These are phyloP conservation scores for Suillus lakei DNA, from an alignment of 768 basidiomycete species.

Conservation along the genomic window DNA sequence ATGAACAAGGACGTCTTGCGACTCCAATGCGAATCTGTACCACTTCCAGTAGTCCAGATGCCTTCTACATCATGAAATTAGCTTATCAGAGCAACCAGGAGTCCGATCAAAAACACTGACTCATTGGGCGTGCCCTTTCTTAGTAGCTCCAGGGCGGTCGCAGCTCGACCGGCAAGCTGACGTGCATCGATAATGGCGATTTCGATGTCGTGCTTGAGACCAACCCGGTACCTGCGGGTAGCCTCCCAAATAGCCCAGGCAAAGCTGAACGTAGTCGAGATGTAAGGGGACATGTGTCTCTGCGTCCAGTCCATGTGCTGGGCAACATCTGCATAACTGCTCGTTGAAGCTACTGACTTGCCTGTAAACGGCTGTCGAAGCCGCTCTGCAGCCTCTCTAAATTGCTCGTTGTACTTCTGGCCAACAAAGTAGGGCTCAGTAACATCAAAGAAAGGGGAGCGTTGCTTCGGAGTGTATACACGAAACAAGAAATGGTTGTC, in stretches of 20 bases:
- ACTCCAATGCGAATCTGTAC: slow-evolving; percentile 75
- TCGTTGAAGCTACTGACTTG: slow-evolving; percentile 31
- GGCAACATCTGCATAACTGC: slow-evolving; percentile 65
- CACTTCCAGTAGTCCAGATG: slow-evolving; percentile 74
- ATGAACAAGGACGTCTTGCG: slow-evolving; percentile 75
- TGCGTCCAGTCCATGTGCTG: slow-evolving; percentile 81
- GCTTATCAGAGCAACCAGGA: slow-evolving; percentile 1
- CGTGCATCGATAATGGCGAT: slow-evolving; percentile 80
- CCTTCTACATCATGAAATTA: slow-evolving; percentile 43
- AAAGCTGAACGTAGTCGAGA: slow-evolving; percentile 82
- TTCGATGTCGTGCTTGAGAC: slow-evolving; percentile 76
- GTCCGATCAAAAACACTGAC: slow-evolving; percentile 43
- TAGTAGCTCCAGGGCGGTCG: slow-evolving; percentile 70
- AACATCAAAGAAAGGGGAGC: slow-evolving; percentile 55
- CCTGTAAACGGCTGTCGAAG: slow-evolving; percentile 37
- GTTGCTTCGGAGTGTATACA: slow-evolving; percentile 74
- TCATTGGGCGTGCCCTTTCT: slow-evolving; percentile 54
- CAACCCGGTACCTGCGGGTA: slow-evolving; percentile 69
- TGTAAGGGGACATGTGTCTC: slow-evolving; percentile 67
- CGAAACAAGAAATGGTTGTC: slow-evolving; percentile 80
- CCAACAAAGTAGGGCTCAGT: slow-evolving; percentile 72
- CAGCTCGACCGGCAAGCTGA: slow-evolving; percentile 57
- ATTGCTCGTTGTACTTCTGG: slow-evolving; percentile 59
- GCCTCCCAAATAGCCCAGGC: slow-evolving; percentile 87
- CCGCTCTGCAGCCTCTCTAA: slow-evolving; percentile 41